Conservation (phyloP, 2,329 filamentous ascomycete genomes). For the Tolypocladium tundrense region DNA sequence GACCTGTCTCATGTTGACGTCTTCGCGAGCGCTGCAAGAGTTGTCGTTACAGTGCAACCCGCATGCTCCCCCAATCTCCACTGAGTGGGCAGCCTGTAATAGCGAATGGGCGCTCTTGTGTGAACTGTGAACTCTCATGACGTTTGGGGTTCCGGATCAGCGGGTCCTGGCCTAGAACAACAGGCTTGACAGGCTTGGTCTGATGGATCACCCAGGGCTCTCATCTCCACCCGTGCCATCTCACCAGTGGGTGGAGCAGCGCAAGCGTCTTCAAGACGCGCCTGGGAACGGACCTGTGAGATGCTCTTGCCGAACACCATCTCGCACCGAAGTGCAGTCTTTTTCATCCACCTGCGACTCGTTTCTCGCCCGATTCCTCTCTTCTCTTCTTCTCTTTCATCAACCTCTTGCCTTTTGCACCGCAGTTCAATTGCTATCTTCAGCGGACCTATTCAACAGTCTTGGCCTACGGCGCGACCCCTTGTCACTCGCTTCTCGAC, state of each 20-base stretch:
- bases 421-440: neutral
- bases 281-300: neutral
- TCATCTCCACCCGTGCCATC: neutral
- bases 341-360: neutral
- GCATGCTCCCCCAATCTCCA: neutral
- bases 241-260: neutral
- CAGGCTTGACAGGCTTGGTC: neutral
- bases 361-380: neutral
- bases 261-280: neutral
- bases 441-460: neutral
- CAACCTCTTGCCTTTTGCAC: neutral
- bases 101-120: neutral
- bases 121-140: neutral
- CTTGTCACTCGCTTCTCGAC: neutral
- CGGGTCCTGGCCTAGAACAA: neutral
- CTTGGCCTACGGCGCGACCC: neutral
- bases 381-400: neutral
- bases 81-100: neutral
- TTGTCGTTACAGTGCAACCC: neutral
- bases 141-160: neutral
- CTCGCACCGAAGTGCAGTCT: neutral
- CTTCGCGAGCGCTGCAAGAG: neutral
- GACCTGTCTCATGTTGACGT: neutral
- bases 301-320: neutral
- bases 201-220: too few relatives aligned